These are phyloP conservation scores for Vitis rotundifolia DNA, from an alignment of 164 flowering plant genomes.

Conservation along the genomic window DNA sequence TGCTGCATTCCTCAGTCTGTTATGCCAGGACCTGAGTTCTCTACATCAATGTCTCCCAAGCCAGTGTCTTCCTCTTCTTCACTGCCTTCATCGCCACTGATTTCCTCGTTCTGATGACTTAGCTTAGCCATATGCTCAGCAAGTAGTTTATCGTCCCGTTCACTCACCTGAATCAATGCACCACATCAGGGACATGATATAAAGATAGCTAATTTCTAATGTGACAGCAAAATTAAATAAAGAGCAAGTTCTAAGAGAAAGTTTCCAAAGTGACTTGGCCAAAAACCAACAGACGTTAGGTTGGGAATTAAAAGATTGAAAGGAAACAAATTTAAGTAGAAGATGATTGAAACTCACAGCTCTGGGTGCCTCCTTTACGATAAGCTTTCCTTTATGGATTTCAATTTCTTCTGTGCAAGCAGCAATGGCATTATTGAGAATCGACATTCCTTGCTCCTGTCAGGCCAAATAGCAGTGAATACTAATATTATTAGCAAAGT, in stretches of 20 bases:
- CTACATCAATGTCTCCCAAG: constrained; percentile 82
- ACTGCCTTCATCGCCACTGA: constrained; percentile 76
- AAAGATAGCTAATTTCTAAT: no score
- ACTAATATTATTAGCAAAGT: no score
- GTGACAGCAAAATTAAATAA: background rate
- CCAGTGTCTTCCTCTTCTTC: constrained; percentile 97
- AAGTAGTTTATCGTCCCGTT: constrained; percentile 83
- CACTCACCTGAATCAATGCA: constrained; percentile 72
- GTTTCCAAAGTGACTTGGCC: no score
- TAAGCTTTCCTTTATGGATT: constrained; percentile 77
- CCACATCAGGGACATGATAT: constrained; percentile 5
- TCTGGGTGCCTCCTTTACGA: constrained; percentile 83
- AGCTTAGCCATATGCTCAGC: constrained; percentile 80
- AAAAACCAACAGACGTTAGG: no score
- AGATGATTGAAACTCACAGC: constrained; percentile 55
- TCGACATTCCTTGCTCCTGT: constrained; percentile 88
- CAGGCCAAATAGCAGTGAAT: background rate
- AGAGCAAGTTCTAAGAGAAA: background rate
- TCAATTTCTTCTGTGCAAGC: constrained; percentile 80
- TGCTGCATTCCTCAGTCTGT: constrained; percentile 26
- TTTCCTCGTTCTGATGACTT: constrained; percentile 61
- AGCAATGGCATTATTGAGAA: constrained; percentile 71
- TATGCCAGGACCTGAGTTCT: constrained; percentile 41
- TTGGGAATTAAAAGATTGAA: no score
- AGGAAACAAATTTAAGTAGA: background rate